Base-by-base conservation (phyloP, 2,329 filamentous ascomycete genomes). In the Xylariaceae sp. region DNA sequence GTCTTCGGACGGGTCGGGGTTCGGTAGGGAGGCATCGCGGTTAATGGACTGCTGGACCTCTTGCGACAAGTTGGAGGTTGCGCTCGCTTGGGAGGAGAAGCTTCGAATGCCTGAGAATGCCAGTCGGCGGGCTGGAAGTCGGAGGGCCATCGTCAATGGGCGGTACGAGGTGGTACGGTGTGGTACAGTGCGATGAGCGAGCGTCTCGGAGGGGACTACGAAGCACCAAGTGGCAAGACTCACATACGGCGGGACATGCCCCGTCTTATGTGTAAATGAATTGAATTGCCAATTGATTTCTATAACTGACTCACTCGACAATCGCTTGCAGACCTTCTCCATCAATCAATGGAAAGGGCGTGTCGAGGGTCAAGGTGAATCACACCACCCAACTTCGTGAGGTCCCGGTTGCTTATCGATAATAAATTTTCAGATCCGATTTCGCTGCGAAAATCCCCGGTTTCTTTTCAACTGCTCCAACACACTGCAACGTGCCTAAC, bases 1-100 rank as follows among this genome's bases (percentile, higher is more conserved):
- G 34, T 59, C 56, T 13, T 53, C 54, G 3, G 55, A 38, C 2
- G 60, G 59, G 35, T 63, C 59, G 28, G 58, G 56, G 34, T 62
- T 60, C 30, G 58, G 52, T 12, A 63, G 49, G 33, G 54, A 45
- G 19, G 59, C 52, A 33, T 62, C 59, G 19, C 47, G 54, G 13
- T 47, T 43, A 34, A 56, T 54, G 30, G 54, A 51, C 34, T 52
- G 42, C 42, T 55, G 47, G 13, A 48, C 39, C 26, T 54, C 44
- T 30, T 50, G 50, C 18, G 56, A 48, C 30, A 56, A 46, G 39
- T 54, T 62, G 31, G 57, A 59, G 19, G 47, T 31, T 11, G 29
- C 19, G 9, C 51, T 44, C 22, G 50, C 48, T 33, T 51, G 52
- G 16, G 54, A 58, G n/a, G 52, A 55, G 15, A 60, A 31, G 28